These are phyloP conservation scores for Coemansia sp. DNA, from an alignment of 192 early-diverging fungal species.

Conservation along the genomic window DNA sequence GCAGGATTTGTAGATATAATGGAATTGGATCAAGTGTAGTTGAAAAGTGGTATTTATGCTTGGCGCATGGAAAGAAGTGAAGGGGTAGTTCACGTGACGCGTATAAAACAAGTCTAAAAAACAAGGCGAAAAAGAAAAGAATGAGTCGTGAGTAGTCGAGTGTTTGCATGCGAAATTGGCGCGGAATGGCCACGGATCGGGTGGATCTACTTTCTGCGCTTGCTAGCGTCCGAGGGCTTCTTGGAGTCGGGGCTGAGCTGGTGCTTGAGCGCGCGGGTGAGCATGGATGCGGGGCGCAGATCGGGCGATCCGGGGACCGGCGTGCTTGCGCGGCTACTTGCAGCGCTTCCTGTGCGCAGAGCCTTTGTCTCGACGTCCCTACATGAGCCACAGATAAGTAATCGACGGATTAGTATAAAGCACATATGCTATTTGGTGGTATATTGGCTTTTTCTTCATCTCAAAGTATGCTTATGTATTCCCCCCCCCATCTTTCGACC, in stretches of 20 bases:
- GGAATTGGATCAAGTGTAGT: neutral
- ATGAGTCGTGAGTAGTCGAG: neutral
- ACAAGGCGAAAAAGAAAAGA: neutral
- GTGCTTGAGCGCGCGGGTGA: constrained; percentile 24
- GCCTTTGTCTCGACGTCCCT: constrained; percentile 22
- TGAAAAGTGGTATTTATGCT: neutral
- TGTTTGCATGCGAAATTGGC: neutral
- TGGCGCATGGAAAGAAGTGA: too few relatives aligned
- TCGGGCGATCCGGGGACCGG: constrained; percentile 26
- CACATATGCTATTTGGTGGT: too few relatives aligned
- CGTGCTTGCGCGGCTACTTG: constrained; percentile 24
- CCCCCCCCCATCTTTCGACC: neutral
- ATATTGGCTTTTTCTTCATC: too few relatives aligned
- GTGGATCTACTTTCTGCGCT: constrained; percentile 9
- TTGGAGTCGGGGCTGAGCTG: constrained; percentile 19
- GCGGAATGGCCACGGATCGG: neutral
- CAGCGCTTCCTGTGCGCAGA: constrained; percentile 20
- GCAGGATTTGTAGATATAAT: too few relatives aligned
- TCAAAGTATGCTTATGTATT: too few relatives aligned
- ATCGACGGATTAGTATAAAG: neutral
- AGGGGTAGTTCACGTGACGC: too few relatives aligned
- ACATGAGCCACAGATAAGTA: neutral
- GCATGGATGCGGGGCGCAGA: constrained; percentile 18
- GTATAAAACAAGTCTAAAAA: too few relatives aligned
- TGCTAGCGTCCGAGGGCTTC: neutral